Evolutionary conservation across 73 alveolate genomes (phyloP).

Genomic region (Effrenium voratum): DNA sequence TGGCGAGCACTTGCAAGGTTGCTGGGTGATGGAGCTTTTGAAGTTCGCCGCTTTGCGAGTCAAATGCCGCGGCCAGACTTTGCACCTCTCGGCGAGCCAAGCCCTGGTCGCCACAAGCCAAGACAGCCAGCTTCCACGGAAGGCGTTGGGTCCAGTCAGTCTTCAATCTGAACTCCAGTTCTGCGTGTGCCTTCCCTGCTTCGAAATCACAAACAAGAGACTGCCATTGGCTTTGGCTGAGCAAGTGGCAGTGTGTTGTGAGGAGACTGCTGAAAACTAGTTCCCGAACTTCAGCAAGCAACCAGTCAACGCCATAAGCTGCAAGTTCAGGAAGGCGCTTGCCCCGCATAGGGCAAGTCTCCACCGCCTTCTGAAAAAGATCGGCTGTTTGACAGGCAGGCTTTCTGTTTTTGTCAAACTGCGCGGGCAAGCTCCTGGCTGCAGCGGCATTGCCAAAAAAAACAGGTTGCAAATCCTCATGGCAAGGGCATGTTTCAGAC

Average conservation of each 20-base stretch:
- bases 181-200: background rate
- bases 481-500: constrained; percentile 33
- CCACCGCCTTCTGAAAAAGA: too few species aligned
- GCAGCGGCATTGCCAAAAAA: too few species aligned
- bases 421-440: too few species aligned
- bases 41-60: background rate
- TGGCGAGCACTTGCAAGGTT: background rate
- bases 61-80: background rate
- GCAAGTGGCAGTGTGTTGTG: background rate
- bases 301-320: background rate
- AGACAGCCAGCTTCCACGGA: background rate
- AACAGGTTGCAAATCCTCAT: background rate
- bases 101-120: background rate
- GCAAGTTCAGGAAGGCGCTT: background rate
- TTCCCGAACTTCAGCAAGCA: background rate
- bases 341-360: background rate
- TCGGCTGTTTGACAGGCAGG: too few species aligned
- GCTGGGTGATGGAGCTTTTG: background rate
- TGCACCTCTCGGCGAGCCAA: background rate
- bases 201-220: background rate
- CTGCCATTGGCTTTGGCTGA: background rate
- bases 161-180: background rate
- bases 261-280: background rate
- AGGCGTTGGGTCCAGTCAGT: background rate
- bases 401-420: too few species aligned